Conservation (phyloP, 202 grass and related monocot genomes). For the Zizania palustris region DNA sequence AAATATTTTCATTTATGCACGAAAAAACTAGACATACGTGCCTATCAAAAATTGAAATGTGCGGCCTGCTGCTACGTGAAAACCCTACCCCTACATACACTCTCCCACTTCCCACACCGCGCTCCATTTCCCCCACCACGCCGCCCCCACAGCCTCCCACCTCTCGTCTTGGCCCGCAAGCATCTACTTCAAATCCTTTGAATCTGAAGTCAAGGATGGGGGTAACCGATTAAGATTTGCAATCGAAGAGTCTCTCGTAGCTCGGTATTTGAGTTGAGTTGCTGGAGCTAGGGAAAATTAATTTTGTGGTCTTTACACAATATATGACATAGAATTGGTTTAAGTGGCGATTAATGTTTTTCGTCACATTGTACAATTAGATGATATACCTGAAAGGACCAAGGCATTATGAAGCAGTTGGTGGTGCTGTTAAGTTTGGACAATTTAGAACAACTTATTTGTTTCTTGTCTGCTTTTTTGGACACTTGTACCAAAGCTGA, state of each 20-base stretch:
- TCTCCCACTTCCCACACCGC: no score
- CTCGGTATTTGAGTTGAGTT: constrained; percentile 25
- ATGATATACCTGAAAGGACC: constrained; percentile 16
- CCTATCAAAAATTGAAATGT: no score
- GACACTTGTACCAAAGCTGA: constrained; percentile 10
- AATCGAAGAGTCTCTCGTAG: not conserved
- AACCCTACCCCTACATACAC: no score
- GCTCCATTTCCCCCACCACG: no score
- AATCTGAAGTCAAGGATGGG: constrained; percentile 20
- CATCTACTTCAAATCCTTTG: constrained; percentile 34
- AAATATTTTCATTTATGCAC: no score
- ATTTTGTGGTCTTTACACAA: not conserved
- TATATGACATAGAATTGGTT: constrained; percentile 17
- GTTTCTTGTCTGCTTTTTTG: constrained; percentile 17
- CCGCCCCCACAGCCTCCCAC: no score
- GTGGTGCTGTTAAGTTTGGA: constrained; percentile 24
- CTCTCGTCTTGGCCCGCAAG: no score
- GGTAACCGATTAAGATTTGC: constrained; percentile 12
- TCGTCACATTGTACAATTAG: constrained; percentile 37
- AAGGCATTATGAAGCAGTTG: not conserved
- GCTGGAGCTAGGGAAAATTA: constrained; percentile 24
- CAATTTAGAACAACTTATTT: constrained; percentile 39
- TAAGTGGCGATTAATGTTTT: constrained; percentile 32
- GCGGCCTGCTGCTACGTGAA: no score
- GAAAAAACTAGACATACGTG: no score